Conservation (phyloP, 495 filamentous ascomycete genomes). For the Penicillium lividum region DNA sequence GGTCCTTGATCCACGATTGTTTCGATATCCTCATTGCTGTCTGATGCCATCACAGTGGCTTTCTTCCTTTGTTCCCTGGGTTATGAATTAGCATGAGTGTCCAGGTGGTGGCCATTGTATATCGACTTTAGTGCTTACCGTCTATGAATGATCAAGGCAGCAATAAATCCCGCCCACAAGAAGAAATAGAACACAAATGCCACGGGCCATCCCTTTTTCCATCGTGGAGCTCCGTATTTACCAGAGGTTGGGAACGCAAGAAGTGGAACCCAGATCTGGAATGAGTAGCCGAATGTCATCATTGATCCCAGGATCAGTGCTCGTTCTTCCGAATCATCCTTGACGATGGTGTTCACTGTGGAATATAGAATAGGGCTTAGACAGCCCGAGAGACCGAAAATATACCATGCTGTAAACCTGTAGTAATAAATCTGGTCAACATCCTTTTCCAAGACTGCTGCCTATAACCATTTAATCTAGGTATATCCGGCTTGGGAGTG, state of each 20-base stretch:
- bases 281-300: slow-evolving; percentile 54
- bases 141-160: slow-evolving; percentile 36
- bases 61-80: slow-evolving; percentile 20
- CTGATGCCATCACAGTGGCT: neutral
- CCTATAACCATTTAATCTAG: no score
- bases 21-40: slow-evolving; percentile 7
- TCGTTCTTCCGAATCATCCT: slow-evolving; percentile 47
- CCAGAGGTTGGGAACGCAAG: slow-evolving; percentile 45
- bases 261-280: slow-evolving; percentile 49
- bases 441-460: neutral
- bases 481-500: neutral
- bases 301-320: slow-evolving; percentile 50
- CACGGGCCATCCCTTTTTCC: slow-evolving; percentile 48
- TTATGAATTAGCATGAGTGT: neutral
- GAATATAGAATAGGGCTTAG: slow-evolving; percentile 48
- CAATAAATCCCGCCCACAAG: slow-evolving; percentile 44
- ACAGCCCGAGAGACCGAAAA: slow-evolving; percentile 43
- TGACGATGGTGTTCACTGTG: slow-evolving; percentile 47
- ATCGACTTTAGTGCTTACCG: slow-evolving; percentile 23
- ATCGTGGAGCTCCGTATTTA: slow-evolving; percentile 44
- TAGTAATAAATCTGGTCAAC: neutral
- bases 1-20: slow-evolving; percentile 1
- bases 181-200: slow-evolving; percentile 42
- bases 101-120: neutral
- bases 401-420: slow-evolving; percentile 50